Evolutionary conservation across 345 rosid species (phyloP), one percentile per base, ranked within the genome.

Genomic region (Punica granatum): DNA sequence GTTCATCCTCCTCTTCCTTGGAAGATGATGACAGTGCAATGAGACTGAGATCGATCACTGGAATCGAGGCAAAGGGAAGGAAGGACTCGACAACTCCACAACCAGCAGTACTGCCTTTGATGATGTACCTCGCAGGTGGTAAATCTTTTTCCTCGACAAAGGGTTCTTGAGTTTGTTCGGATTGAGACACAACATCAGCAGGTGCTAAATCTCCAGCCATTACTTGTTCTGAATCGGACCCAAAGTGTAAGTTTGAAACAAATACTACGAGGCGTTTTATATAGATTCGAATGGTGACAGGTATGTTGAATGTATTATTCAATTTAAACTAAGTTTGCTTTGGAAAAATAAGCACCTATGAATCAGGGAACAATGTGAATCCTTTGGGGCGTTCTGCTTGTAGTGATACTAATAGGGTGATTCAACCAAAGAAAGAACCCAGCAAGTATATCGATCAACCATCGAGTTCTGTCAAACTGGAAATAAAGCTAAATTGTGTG

Each of bases 1-100:
- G 78, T 34, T 76, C 77, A 11, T 61, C 36, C 2, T 64, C 25
- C 21, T 21, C 33, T 59, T 26, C 65, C 16, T 59, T 7, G n/a
- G 64, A 66, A 39, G 74, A 73, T 19, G 62, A 32, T 1, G 53
- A 19, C 53, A 39, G 53, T 7, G 28, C 59, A 1, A 78, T 72
- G 28, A 67, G 77, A 66, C 79, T 66, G 7, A 81, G 63, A 59
- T 81, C 73, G 9, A 79, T 56, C 37, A 70, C 60, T 15, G 83
- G 81, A 51, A 79, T 43, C 0, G 67, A 67, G 32, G 43, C 36
- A 39, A 65, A 31, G 0, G 83, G 81, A 62, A 67, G 59, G 59
- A 3, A 67, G 51, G 74, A 59, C 9, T 65, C 49, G 15, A 67
- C 31, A 23, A 9, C 26, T 53, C 31, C 61, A 15, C 58, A 35